These are phyloP conservation scores for Candida sp. DNA, from an alignment of 1,139 yeast species.

Conservation along the genomic window DNA sequence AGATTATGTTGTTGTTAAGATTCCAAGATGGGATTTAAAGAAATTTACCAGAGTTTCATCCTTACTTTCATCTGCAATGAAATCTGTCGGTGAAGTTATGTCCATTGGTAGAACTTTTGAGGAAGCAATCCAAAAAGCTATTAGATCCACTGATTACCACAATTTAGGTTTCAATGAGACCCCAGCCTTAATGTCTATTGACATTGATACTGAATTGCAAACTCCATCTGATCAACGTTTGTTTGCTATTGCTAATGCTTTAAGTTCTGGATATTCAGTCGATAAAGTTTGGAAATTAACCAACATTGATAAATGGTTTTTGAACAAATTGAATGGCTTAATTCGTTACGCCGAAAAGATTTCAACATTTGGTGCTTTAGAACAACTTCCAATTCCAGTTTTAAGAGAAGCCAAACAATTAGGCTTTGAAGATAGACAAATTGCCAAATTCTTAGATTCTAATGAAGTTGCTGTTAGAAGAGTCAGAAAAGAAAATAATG, in stretches of 20 bases:
- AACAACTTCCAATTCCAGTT: conserved; percentile 54
- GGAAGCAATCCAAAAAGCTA: conserved; percentile 98
- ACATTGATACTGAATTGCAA: conserved; percentile 85
- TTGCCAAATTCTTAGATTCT: conserved; percentile 85
- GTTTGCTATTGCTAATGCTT: conserved; percentile 95
- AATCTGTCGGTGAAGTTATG: conserved; percentile 99
- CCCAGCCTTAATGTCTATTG: conserved; percentile 82
- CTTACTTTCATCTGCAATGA: conserved; percentile 90
- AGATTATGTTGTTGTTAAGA: conserved; percentile 96
- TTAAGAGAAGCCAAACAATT: conserved; percentile 92
- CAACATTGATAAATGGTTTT: conserved; percentile 96
- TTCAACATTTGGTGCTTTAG: conserved; percentile 55
- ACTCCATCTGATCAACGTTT: conserved; percentile 97
- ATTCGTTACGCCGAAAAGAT: conserved; percentile 67
- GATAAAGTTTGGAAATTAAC: conserved; percentile 92
- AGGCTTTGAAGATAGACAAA: conserved; percentile 96
- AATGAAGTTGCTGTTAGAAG: conserved; percentile 94
- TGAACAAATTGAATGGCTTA: conserved; percentile 76
- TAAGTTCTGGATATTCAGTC: conserved; percentile 80
- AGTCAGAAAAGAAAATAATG: conserved; percentile 83
- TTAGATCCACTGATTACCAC: conserved; percentile 93
- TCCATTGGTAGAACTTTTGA: conserved; percentile 97
- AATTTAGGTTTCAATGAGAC: conserved; percentile 93
- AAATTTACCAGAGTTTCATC: conserved; percentile 93
- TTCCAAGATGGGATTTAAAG: conserved; percentile 99